Evolutionary conservation across 257 asterid species (phyloP), one percentile per base, ranked within the genome.

Genomic region (Echites panduratus): DNA sequence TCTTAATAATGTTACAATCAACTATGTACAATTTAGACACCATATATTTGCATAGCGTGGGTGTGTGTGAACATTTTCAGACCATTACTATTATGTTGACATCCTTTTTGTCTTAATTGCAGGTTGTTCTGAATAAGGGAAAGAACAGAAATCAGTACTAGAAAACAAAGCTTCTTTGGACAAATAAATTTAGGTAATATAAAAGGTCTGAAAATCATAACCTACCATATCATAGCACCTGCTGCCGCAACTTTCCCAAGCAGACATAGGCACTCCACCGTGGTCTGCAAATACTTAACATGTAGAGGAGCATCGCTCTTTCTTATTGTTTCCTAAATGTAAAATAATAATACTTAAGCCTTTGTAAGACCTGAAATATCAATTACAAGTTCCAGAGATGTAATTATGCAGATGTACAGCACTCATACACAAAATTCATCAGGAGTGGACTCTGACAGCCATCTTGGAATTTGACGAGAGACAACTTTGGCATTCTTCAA

Each of bases 231-330:
- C 64, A 95, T 87, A 79, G 99, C 92, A 82, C 99, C 99, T 65
- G 98, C 98, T 74, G 96, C 98, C 76, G 98, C 97, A 83, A 95
- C 98, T 89, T 95, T 95, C 70, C 99, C 96, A 73, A 95, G 98
- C 92, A 92, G 84, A 87, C 92, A 86, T 73, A 95, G 94, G 82
- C 99, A 90, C 85, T 95, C 98, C 68, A 95, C 94, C 94, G 92
- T 68, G 77, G 99, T 92, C 82, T 86, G 98, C 88, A 95, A 87
- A 87, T 95, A 95, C 84, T 90, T 95, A 68, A 95, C 96, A 84
- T 90, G 93, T 74, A 87, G 76, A 50, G 96, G 90, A 72, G 93
- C 88, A 82, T 88, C 96, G 81, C 85, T 79, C 87, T 90, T 95
- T 84, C 96, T 85, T 91, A 95, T 85, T 81, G 96, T 82, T 86